Base-by-base conservation (phyloP, 306 rosid genomes). In the Cyclanthera cordifolia region DNA sequence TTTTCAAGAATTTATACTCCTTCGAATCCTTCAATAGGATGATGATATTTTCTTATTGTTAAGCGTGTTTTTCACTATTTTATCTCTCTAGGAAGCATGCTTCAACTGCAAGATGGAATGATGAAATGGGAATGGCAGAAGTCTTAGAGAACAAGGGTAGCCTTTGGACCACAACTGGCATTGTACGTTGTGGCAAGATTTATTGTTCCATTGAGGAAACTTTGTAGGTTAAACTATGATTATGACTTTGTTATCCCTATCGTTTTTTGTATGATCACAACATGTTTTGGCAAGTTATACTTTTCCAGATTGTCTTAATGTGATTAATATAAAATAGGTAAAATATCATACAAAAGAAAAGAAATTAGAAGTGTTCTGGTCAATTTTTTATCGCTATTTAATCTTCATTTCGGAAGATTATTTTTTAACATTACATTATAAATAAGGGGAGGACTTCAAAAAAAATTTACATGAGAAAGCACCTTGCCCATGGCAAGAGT, bases 191-290 rank as follows among this genome's bases (percentile, higher is more conserved):
- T 25, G 82, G 85, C 71, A 82, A 79, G 74, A 75, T 69, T 63
- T 89, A 84, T 78, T 86, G 78, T 80, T 84, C 89, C 23, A 79
- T 84, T 48, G 94, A 87, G 77, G 98, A 89, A 75, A 82, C 82
- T 70, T 70, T 87, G 98, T 89, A 82, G 75, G 95, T 85, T 73
- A 65, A 74, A 77, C 69, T 23, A 28, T 49, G 19, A 19, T 57
- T 57, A 2, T 16, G 25, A 20, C 72, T 23, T 25, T 45, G n/a
- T 39, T 20, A 19, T 61, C 51, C 28, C 4, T 6, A 13, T 23
- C 4, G 43, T 23, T 64, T 23, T 64, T 43, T 1, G 13, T 23
- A 21, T 64, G 5, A 23, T 24, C 53, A 7, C 34, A 12, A 45
- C 53, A 21, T 20, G 5, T 41, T 63, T 19, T 37, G 37, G 53